Evolutionary conservation across 1,284 basidiomycete species (phyloP), one percentile per base, ranked within the genome.

Genomic region (Exobasidium rhododendri): DNA sequence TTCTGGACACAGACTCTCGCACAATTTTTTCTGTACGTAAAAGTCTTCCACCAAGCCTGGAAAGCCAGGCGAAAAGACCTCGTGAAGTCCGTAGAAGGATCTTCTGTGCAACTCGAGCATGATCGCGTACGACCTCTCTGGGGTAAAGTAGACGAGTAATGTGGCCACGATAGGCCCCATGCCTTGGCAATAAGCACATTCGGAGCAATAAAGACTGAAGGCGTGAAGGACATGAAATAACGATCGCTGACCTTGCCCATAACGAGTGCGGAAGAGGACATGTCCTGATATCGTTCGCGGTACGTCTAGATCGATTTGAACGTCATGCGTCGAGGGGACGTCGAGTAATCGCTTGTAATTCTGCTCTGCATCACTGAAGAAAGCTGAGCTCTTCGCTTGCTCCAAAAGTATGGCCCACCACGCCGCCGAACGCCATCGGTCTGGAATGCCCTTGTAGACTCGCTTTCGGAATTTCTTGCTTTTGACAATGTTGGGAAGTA

Each of bases 111-210:
- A 82, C 35, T 88, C 86, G 31, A 91, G 87, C 62, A 98, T 85
- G 22, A 87, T 85, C 1, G 89, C 86, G 76, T 94, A 97, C 2
- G 89, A 90, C 64, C 87, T 87, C 82, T 84, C 75, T 2, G 67
- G 65, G 54, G 59, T 57, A 22, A 92, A 90, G 80, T 98, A 97
- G 81, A 90, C 93, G 14, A 98, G 85, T 30, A 99, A 84, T 1
- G 93, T 96, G 0, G 94, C 92, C 0, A 94, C 93, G 58, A 98
- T 91, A 4, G 94, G 91, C 0, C 96, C 94, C 94, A 99, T 99
- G 56, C 96, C 94, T 82, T 99, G 96, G 61, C 94, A 94, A 80
- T 99, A 99, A 2, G 93, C 96, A 71, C 96, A 97, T n/a, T 85
- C 84, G 13, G 83, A 80, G 81, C 94, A 97, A 7, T 85, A 83